Evolutionary conservation across 768 basidiomycete species (phyloP).

Genomic region (Boletus subparvulus): DNA sequence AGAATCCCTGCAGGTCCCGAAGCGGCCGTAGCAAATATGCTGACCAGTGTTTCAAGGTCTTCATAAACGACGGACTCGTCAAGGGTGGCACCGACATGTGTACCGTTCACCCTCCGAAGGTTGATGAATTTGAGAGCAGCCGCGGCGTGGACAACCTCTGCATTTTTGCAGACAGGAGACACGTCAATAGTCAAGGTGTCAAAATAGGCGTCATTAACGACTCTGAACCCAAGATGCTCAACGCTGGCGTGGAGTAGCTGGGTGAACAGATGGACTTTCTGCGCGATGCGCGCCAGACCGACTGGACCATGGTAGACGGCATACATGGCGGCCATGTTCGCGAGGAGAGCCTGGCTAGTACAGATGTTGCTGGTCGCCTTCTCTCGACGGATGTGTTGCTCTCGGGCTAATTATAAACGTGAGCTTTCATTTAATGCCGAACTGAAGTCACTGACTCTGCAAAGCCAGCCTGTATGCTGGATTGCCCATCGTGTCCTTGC

Average conservation of each 20-base stretch:
- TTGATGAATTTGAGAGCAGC: constrained; percentile 74
- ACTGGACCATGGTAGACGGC: constrained; percentile 94
- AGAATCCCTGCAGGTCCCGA: constrained; percentile 48
- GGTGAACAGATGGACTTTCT: constrained; percentile 87
- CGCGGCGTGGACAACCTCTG: constrained; percentile 64
- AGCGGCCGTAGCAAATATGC: constrained; percentile 74
- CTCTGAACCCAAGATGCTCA: constrained; percentile 70
- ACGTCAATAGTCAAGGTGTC: constrained; percentile 87
- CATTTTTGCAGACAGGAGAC: constrained; percentile 52
- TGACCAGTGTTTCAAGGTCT: constrained; percentile 75
- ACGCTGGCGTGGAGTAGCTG: constrained; percentile 69
- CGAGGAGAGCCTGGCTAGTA: constrained; percentile 94
- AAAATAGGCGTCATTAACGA: constrained; percentile 76
- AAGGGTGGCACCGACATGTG: constrained; percentile 81
- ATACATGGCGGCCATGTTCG: constrained; percentile 99
- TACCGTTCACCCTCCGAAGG: constrained; percentile 72
- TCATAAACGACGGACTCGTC: constrained; percentile 84
- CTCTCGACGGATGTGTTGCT: constrained; percentile 96
- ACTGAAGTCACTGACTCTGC: constrained; percentile 66
- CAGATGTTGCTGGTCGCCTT: constrained; percentile 99
- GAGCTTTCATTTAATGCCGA: constrained; percentile 6
- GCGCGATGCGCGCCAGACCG: constrained; percentile 81
- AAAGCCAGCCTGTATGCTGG: constrained; percentile 90
- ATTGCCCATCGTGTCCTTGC: constrained; percentile 79
- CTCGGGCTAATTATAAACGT: constrained; percentile 60